phyloP scores from a whole-genome alignment of 164 flowering plant species.

The Kingdonia uniflora region DNA sequence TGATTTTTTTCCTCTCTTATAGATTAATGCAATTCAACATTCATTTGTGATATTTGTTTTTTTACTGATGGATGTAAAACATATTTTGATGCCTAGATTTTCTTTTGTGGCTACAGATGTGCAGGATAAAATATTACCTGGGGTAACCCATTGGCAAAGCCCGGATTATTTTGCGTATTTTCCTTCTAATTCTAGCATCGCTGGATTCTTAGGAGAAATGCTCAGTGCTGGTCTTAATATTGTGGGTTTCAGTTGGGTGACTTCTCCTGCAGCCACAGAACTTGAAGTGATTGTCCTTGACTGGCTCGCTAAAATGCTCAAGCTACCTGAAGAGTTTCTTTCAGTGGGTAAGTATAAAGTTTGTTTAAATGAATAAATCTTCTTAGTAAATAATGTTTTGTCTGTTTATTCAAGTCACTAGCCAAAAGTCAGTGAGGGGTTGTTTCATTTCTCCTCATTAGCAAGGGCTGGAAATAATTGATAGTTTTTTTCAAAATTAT shows the following conservation, averaged over 20 bases:
- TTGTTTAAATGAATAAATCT: background rate
- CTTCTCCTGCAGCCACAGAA: conserved; percentile 97
- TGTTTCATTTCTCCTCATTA: background rate
- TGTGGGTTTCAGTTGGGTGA: conserved; percentile 93
- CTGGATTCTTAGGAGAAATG: conserved; percentile 96
- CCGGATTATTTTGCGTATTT: conserved; percentile 88
- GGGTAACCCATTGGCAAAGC: conserved; percentile 98
- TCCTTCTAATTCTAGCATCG: conserved; percentile 84
- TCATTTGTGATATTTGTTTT: background rate
- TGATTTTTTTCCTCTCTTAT: no score
- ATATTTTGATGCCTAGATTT: background rate
- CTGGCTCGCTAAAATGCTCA: conserved; percentile 87
- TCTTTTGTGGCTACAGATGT: conserved; percentile 46
- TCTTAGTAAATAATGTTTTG: background rate
- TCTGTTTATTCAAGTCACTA: no score
- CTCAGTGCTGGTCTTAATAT: conserved; percentile 83
- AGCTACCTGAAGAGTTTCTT: conserved; percentile 71
- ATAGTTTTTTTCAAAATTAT: background rate
- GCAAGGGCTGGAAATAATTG: background rate
- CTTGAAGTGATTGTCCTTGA: conserved; percentile 90
- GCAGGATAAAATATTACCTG: conserved; percentile 68
- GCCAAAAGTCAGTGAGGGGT: no score
- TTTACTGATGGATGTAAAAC: background rate
- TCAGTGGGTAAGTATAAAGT: conserved; percentile 37
- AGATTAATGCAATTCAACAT: no score